phyloP scores from a whole-genome alignment of 106 monocot species.

The Cymbidium sinense region DNA sequence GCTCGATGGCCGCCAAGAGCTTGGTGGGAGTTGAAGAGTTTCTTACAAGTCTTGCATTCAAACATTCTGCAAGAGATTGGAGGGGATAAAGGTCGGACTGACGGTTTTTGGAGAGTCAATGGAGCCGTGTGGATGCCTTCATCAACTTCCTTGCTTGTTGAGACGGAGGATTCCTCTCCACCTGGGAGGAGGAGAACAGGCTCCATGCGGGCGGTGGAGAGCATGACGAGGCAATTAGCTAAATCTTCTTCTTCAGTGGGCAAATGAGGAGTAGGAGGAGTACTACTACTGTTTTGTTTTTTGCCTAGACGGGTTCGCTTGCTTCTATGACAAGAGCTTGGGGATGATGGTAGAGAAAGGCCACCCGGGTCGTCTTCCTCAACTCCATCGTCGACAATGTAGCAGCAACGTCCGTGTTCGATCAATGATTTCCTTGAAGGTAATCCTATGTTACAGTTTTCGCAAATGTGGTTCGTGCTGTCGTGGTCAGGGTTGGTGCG shows the following conservation, averaged over 20 bases:
- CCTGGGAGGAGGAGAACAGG: slow-evolving; percentile 13
- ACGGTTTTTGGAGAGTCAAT: no score
- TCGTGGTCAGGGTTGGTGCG: no score
- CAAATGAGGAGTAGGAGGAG: no score
- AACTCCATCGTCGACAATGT: no score
- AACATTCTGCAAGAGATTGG: slow-evolving; percentile 2
- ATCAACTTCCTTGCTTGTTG: neutral
- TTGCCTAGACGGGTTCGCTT: no score
- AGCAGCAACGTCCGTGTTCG: no score
- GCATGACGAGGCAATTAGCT: slow-evolving; percentile 70
- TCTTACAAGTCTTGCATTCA: slow-evolving; percentile 66
- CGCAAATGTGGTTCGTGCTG: slow-evolving; percentile 58
- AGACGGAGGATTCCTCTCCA: slow-evolving; percentile 49
- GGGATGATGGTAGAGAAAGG: no score
- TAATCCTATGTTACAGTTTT: slow-evolving; percentile 19
- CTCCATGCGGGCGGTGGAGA: slow-evolving; percentile 35
- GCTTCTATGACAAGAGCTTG: no score
- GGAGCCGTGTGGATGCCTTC: no score
- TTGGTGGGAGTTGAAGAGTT: slow-evolving; percentile 59
- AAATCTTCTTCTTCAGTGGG: slow-evolving; percentile 67
- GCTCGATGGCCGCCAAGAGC: slow-evolving; percentile 73
- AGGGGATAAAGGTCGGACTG: neutral
- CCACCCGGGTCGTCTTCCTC: neutral
- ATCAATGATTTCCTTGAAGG: no score
- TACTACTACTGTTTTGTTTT: no score